These are phyloP conservation scores for Ophryocystis elektroscirrha DNA, from an alignment of 169 alveolate genomes.

Conservation along the genomic window DNA sequence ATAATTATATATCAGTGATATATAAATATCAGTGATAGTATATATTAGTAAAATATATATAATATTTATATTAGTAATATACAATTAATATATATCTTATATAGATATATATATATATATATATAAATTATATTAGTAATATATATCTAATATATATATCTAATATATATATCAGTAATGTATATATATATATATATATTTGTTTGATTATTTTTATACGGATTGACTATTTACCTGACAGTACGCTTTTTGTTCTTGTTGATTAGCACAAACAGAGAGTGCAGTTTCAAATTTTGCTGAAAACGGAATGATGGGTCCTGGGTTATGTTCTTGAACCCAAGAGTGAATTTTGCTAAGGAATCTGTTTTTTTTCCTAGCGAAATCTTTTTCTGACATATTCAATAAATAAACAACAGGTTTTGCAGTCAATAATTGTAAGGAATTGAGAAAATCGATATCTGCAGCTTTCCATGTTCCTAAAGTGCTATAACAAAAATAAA, in stretches of 20 bases:
- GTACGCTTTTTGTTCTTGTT: slow-evolving; percentile 44
- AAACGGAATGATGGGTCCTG: slow-evolving; percentile 90
- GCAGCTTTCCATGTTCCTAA: slow-evolving; percentile 10
- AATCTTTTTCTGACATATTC: slow-evolving; percentile 77
- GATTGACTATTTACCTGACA: background rate
- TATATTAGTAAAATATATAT: too few relatives aligned
- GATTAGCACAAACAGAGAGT: slow-evolving; percentile 55
- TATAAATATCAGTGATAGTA: too few relatives aligned
- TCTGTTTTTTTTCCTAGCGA: slow-evolving; percentile 80
- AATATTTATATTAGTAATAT: background rate
- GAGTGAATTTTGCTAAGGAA: slow-evolving; percentile 70
- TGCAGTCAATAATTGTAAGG: slow-evolving; percentile 81
- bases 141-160: background rate
- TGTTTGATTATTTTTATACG: slow-evolving; percentile 1
- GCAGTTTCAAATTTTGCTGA: slow-evolving; percentile 83
- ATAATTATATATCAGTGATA: background rate
- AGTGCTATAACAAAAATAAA: background rate
- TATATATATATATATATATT: background rate
- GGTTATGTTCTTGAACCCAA: slow-evolving; percentile 86
- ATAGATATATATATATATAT: background rate
- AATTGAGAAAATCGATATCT: slow-evolving; percentile 6
- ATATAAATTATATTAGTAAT: background rate
- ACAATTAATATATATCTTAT: background rate
- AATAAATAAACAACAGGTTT: slow-evolving; percentile 93
- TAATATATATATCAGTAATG: background rate